Conservation (phyloP, 306 rosid genomes). For the peach (Prunus persica) region Prunus_persica_NCBIv2 NC_034009.1:34774501-34775000, state of each 20-base stretch:
- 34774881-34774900: neutral
- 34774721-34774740: neutral
- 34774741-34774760: neutral
- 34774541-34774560: constrained; percentile 78
- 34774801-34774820: neutral
- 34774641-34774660: neutral
- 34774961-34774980: too few relatives aligned
- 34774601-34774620: constrained; percentile 72
- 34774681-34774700: neutral
- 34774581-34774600: constrained; percentile 63
- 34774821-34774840: neutral
- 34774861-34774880: neutral
- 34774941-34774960: neutral
- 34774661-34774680: neutral
- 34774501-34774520: constrained; percentile 21
- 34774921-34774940: neutral
- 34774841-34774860: neutral
- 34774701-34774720: neutral
- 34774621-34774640: constrained; percentile 55
- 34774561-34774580: constrained; percentile 69
- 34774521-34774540: neutral
- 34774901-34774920: neutral
- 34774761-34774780: neutral
- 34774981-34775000: constrained; percentile 1
- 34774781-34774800: constrained; percentile 3